Percentiles rank a stretch among this genome's conserved stretches.
Conservation (phyloP, 495 filamentous ascomycete genomes). For the Xylaria scruposa region DNA sequence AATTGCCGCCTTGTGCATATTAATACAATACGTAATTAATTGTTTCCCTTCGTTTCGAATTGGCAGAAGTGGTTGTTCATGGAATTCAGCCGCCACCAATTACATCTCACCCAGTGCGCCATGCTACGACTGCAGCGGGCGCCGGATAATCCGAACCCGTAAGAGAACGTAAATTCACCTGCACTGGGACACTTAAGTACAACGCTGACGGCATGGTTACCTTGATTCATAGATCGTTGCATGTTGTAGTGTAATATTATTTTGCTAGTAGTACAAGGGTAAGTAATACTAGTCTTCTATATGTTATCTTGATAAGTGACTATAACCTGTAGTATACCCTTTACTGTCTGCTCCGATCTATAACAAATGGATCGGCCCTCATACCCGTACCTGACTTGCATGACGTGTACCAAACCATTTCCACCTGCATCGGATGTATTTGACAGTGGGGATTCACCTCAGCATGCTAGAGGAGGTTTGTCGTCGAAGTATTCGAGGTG, state of each 20-base stretch:
- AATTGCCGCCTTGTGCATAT: constrained; percentile 11
- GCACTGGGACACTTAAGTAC: neutral
- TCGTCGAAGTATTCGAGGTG: too few relatives aligned
- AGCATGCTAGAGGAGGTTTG: too few relatives aligned
- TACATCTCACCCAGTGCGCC: neutral
- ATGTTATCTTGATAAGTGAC: too few relatives aligned
- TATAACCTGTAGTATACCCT: too few relatives aligned
- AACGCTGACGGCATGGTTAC: neutral
- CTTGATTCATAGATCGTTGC: neutral
- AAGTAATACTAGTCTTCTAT: neutral
- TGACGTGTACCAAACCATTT: too few relatives aligned
- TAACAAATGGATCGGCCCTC: too few relatives aligned
- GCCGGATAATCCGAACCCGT: neutral
- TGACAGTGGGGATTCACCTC: too few relatives aligned
- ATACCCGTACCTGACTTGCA: too few relatives aligned
- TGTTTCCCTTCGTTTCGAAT: neutral
- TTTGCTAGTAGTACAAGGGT: too few relatives aligned
- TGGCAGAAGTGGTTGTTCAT: neutral
- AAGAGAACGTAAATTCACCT: neutral
- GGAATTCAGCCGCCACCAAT: constrained; percentile 15
- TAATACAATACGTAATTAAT: constrained; percentile 8
- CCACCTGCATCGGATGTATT: too few relatives aligned
- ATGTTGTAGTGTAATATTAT: neutral
- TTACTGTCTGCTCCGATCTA: too few relatives aligned
- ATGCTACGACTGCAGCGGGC: neutral